A percentile compares a stretch with the other conserved stretches of the same genome.
phyloP scores from a whole-genome alignment of 176 grass and related monocot genomes.

The Juncus effusus region DNA sequence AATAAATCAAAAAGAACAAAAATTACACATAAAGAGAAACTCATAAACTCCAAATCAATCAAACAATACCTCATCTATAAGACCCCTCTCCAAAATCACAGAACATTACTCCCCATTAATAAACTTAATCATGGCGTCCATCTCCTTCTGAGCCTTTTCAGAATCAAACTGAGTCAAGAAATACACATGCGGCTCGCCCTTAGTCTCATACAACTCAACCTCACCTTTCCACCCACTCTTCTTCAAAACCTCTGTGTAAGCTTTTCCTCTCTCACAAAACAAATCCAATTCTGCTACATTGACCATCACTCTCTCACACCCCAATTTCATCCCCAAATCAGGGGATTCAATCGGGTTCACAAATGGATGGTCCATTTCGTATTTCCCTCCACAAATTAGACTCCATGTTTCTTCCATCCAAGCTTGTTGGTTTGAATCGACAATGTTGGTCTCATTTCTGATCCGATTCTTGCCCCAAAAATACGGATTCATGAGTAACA shows the following conservation, averaged over 20 bases:
- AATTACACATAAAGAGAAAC: too few relatives aligned
- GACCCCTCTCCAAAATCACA: too few relatives aligned
- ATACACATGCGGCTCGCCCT: slow-evolving; percentile 56
- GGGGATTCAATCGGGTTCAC: slow-evolving; percentile 45
- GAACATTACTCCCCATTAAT: slow-evolving; percentile 17
- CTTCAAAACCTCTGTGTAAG: slow-evolving; percentile 39
- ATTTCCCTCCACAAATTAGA: slow-evolving; percentile 39
- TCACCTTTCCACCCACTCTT: slow-evolving; percentile 42
- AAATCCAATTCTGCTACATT: slow-evolving; percentile 50
- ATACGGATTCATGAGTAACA: slow-evolving; percentile 63
- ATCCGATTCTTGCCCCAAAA: slow-evolving; percentile 57
- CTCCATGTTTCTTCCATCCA: slow-evolving; percentile 46
- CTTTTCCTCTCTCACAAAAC: slow-evolving; percentile 37
- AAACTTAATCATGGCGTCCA: slow-evolving; percentile 41
- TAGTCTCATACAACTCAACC: slow-evolving; percentile 46
- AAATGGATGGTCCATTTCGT: slow-evolving; percentile 40
- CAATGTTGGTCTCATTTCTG: slow-evolving; percentile 26
- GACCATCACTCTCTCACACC: slow-evolving; percentile 45
- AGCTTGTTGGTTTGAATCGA: slow-evolving; percentile 27
- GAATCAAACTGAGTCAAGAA: slow-evolving; percentile 37
- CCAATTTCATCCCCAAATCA: slow-evolving; percentile 44
- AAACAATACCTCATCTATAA: too few relatives aligned
- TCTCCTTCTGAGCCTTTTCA: slow-evolving; percentile 39
- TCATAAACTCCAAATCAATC: too few relatives aligned
- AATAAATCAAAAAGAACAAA: too few relatives aligned